phyloP scores from a whole-genome alignment of 805 yeast genomes.

The Millerozyma miso region DNA sequence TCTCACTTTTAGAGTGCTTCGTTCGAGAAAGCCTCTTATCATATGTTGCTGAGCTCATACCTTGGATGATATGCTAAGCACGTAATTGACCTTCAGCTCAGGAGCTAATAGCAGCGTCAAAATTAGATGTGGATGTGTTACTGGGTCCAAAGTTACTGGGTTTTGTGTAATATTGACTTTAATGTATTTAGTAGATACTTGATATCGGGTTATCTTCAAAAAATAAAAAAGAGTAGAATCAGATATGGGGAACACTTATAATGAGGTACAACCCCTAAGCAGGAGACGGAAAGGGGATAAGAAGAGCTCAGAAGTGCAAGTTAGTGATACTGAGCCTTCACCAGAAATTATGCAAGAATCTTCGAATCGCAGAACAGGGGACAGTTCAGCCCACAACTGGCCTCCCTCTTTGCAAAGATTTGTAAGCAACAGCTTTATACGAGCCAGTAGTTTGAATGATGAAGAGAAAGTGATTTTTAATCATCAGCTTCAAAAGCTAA shows the following conservation, averaged over 20 bases:
- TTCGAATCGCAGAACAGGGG: not conserved
- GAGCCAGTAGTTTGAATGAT: conserved; percentile 33
- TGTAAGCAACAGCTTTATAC: conserved; percentile 43
- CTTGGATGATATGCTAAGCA: too few species aligned
- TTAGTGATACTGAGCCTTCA: not conserved
- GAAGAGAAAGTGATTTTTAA: conserved; percentile 38
- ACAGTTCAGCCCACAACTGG: conserved; percentile 31
- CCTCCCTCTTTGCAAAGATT: conserved; percentile 52
- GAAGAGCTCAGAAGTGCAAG: not conserved
- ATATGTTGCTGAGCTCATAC: conserved; percentile 29
- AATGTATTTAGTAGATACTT: not conserved
- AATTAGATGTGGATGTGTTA: too few species aligned
- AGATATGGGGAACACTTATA: conserved; percentile 6
- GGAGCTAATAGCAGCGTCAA: too few species aligned
- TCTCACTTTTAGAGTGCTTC: not conserved
- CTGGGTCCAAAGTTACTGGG: too few species aligned
- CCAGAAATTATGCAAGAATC: not conserved
- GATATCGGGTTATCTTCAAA: not conserved
- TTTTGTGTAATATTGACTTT: not conserved
- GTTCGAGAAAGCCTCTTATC: conserved; percentile 12
- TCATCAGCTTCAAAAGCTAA: conserved; percentile 44
- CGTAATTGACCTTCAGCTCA: too few species aligned
- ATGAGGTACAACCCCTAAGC: conserved; percentile 2
- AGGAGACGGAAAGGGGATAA: not conserved
- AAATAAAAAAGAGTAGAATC: not conserved